A percentile compares a stretch with the other conserved stretches of the same genome.
These are phyloP conservation scores for Spergularia bocconei DNA, from an alignment of 148 eudicot genomes.

Conservation along the genomic window DNA sequence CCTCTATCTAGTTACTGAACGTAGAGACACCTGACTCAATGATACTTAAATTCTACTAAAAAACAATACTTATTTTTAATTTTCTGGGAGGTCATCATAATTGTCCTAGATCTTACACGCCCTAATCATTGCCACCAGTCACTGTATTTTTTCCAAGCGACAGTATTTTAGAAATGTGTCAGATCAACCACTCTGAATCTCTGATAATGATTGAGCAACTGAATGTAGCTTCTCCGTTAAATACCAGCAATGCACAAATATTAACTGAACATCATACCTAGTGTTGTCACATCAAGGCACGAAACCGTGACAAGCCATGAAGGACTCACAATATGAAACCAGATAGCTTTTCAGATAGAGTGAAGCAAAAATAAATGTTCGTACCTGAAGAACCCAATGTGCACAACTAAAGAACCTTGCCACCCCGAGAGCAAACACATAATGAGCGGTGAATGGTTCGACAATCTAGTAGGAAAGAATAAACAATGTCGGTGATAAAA, in stretches of 20 bases:
- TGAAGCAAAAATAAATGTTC: background rate
- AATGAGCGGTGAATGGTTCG: constrained; percentile 57
- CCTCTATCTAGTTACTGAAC: too few relatives aligned
- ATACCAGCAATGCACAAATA: too few relatives aligned
- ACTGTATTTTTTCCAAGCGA: too few relatives aligned
- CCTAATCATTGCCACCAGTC: too few relatives aligned
- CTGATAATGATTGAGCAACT: too few relatives aligned
- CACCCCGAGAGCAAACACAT: constrained; percentile 48
- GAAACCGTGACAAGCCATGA: background rate
- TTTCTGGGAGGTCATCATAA: too few relatives aligned
- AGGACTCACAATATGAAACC: background rate
- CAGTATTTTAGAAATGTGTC: background rate
- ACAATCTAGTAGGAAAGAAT: constrained; percentile 35
- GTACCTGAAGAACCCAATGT: constrained; percentile 55
- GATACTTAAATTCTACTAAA: too few relatives aligned
- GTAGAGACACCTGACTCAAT: too few relatives aligned
- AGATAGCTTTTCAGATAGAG: background rate
- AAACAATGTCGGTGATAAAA: background rate
- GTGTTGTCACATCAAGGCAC: background rate
- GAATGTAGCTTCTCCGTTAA: too few relatives aligned
- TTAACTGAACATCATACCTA: too few relatives aligned
- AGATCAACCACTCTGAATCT: background rate
- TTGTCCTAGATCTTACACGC: too few relatives aligned
- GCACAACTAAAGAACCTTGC: constrained; percentile 55
- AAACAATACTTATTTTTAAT: too few relatives aligned